Base-by-base conservation (phyloP, 1,139 yeast genomes). In the Zygosaccharomyces pseudobailii region DNA sequence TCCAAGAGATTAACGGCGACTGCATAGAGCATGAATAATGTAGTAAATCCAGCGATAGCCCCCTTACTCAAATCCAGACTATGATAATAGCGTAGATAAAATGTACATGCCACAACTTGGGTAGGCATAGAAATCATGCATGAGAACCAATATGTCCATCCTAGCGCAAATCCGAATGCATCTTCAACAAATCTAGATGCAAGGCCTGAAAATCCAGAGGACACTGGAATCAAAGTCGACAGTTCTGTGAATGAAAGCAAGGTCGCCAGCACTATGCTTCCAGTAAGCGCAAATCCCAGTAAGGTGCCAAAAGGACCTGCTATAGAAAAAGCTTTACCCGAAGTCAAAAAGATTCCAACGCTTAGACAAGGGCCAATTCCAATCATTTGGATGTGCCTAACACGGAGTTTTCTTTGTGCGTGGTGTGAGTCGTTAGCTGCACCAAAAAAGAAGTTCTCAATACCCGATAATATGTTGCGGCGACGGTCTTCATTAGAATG, bases 301-400 rank as follows among this genome's bases (percentile, higher is more conserved):
- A 87, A 60, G 1, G 89, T 76, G 0, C 95, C 95, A 51, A 87
- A 71, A 0, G 95, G 95, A 1, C 96, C 96, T 3, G 90, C 85
- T 19, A 80, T 78, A 17, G 82, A 74, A 43, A 88, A 74, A 0
- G 88, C 85, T 54, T 82, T 82, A 1, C 95, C 94, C 9, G 86
- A 75, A 43, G 86, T 82, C 40, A 86, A 69, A 55, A 85, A 76
- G n/a, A 87, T 67, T 0, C 95, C 94, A 6, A 86, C 90, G 2
- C 95, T 94, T 10, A 87, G 67, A 0, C 90, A 83, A 1, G 90
- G 90, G 3, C 92, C 89, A 36, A 87, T 72, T 0, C 94, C 86
- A 46, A 87, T 81, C 81, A 85, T 82, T 62, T 85, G 88, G 22
- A 87, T 68, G 65, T 87, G 95, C 33, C 95, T 67, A 3, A 83